Conservation (phyloP, 148 eudicot genomes). For the Vaccinium corymbosum region DNA sequence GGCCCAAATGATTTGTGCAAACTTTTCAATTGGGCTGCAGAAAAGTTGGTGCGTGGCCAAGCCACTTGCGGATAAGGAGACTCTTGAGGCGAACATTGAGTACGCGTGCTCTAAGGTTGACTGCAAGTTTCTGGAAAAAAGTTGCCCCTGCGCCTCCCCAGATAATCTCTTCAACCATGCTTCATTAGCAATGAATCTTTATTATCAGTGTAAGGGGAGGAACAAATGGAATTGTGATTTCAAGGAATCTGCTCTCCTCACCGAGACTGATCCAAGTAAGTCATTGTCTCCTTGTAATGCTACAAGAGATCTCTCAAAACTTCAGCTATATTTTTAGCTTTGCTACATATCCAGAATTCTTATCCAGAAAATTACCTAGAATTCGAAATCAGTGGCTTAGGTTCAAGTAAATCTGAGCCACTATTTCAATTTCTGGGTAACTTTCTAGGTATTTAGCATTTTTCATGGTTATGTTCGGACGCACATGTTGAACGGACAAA, state of each 20-base stretch:
- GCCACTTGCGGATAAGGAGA: constrained; percentile 49
- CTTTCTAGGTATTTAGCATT: too few species aligned
- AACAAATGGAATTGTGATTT: constrained; percentile 66
- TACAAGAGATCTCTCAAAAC: not conserved
- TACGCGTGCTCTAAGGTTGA: constrained; percentile 72
- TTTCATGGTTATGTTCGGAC: too few species aligned
- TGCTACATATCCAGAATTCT: too few species aligned
- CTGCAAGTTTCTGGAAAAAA: constrained; percentile 46
- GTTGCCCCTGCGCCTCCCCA: constrained; percentile 54
- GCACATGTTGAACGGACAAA: too few species aligned
- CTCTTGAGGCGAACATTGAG: constrained; percentile 45
- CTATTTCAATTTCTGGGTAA: too few species aligned
- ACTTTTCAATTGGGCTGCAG: constrained; percentile 29
- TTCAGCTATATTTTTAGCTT: too few species aligned
- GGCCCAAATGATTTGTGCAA: not conserved
- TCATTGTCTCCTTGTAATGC: not conserved
- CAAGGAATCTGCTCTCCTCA: constrained; percentile 52
- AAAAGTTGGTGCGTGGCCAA: constrained; percentile 89
- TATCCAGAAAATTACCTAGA: too few species aligned
- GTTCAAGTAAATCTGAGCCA: too few species aligned
- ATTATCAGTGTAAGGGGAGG: constrained; percentile 57
- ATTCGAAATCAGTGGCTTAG: too few species aligned
- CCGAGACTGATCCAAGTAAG: constrained; percentile 72
- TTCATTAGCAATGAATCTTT: constrained; percentile 77
- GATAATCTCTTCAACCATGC: constrained; percentile 67